Base-by-base conservation (phyloP, 345 rosid species). In the Pistacia integerrima region DNA sequence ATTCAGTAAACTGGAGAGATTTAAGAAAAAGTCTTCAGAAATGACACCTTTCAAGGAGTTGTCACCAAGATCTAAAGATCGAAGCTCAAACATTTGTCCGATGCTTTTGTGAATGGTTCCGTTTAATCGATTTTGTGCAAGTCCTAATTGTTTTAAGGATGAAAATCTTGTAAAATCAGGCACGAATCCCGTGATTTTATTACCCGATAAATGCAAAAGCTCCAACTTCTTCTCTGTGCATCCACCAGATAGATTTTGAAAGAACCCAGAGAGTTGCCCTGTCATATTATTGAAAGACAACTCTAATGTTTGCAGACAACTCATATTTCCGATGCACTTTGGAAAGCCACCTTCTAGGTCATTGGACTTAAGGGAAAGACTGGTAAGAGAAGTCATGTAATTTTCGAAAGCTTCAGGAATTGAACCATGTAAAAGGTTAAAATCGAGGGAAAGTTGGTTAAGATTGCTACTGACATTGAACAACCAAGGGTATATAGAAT, bases 31-130 rank as follows among this genome's bases (percentile, higher is more conserved):
- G 71, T 41, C 67, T 76, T 16, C 76, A 59, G 52, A 13, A 18
- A 78, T 60, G 20, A 72, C 41, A 35, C 87, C 84, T 41, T 62
- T 14, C 63, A 84, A 60, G 13, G 35, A 62, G 69, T 84, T 87
- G 5, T 4, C 54, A 51, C 76, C 55, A 22, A 44, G 25, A 63
- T 57, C 62, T 33, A 73, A 28, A 14, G 6, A 14, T 60, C 36
- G 16, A 28, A 79, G 74, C 52, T 68, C 8, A 3, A 63, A 67
- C 11, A 78, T 11, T 18, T 18, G 62, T n/a, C 54, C 77, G 57
- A 67, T 73, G 7, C 62, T 46, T 49, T 46, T 64, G 11, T 55
- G 11, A 12, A 73, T 3, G 36, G 35, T 33, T 58, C 77, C 74
- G 38, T 33, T 56, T 2, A 77, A 56, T 5, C 55, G 5, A n/a